phyloP scores from a whole-genome alignment of 306 rosid genomes.

The Erythrophleum fordii region DNA sequence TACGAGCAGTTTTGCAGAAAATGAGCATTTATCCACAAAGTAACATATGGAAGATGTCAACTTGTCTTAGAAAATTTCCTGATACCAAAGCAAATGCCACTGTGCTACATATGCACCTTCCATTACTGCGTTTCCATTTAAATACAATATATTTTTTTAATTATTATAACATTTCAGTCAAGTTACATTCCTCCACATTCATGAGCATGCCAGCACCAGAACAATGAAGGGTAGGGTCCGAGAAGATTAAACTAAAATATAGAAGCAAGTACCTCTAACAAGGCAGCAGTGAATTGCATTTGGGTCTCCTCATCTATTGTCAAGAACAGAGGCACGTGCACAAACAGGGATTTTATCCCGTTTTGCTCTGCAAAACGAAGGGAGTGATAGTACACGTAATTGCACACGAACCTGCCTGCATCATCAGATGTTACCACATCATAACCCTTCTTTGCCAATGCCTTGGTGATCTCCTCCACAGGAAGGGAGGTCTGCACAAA shows the following conservation, averaged over 20 bases:
- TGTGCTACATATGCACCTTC: slow-evolving; percentile 32
- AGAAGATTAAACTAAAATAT: slow-evolving; percentile 45
- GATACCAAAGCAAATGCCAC: slow-evolving; percentile 33
- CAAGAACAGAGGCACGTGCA: slow-evolving; percentile 89
- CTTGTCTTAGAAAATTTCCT: background rate
- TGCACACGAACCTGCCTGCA: slow-evolving; percentile 97
- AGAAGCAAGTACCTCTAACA: slow-evolving; percentile 81
- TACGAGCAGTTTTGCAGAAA: slow-evolving; percentile 3
- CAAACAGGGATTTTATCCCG: slow-evolving; percentile 75
- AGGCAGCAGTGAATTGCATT: slow-evolving; percentile 87
- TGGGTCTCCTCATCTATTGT: slow-evolving; percentile 81
- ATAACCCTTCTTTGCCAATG: slow-evolving; percentile 73
- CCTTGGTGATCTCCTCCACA: slow-evolving; percentile 76
- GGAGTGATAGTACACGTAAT: slow-evolving; percentile 93
- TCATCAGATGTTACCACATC: slow-evolving; percentile 89
- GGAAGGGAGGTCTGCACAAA: slow-evolving; percentile 79
- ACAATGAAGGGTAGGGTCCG: slow-evolving; percentile 8
- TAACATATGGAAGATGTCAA: slow-evolving; percentile 27
- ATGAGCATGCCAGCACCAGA: slow-evolving; percentile 36
- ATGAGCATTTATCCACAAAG: slow-evolving; percentile 36
- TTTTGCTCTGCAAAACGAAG: slow-evolving; percentile 85
- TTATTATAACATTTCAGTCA: slow-evolving; percentile 36
- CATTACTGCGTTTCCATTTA: slow-evolving; percentile 35
- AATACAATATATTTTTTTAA: slow-evolving; percentile 29
- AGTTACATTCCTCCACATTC: slow-evolving; percentile 46